A percentile compares a stretch with the other conserved stretches of the same genome.
Conservation (phyloP, 345 rosid genomes). For the Acer yangbiense region DNA sequence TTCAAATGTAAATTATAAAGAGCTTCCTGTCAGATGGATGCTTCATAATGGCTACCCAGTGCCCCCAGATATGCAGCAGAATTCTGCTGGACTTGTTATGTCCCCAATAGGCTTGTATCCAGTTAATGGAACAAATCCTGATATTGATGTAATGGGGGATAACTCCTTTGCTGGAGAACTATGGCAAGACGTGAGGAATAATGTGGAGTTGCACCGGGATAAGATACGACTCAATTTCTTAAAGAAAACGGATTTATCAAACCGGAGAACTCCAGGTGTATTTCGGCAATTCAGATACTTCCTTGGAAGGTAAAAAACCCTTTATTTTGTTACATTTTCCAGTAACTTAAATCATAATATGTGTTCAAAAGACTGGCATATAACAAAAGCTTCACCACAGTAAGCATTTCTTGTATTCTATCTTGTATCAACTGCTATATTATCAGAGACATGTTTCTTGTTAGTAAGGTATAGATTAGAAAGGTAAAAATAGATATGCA, state of each 20-base stretch:
- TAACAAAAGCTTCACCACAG: background rate
- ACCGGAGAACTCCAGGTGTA: conserved; percentile 68
- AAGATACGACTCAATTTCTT: conserved; percentile 66
- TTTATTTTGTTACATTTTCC: background rate
- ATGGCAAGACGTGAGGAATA: conserved; percentile 78
- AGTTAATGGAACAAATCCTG: conserved; percentile 29
- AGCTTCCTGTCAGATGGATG: conserved; percentile 95
- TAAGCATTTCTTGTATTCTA: background rate
- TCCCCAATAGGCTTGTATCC: conserved; percentile 22
- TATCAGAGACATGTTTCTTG: background rate
- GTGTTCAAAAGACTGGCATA: conserved; percentile 2
- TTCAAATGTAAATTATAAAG: conserved; percentile 52
- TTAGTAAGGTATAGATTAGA: background rate
- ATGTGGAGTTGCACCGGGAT: conserved; percentile 64
- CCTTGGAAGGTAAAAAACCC: conserved; percentile 71
- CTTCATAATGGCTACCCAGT: conserved; percentile 73
- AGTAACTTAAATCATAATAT: background rate
- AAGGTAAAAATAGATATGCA: background rate
- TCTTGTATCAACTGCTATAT: background rate
- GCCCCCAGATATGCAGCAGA: conserved; percentile 67
- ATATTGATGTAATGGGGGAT: conserved; percentile 31
- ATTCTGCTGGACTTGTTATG: conserved; percentile 33
- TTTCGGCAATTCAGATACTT: conserved; percentile 72
- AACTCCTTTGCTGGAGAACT: conserved; percentile 81
- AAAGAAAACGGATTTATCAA: conserved; percentile 62